These are phyloP conservation scores for Jasminum sambac DNA, from an alignment of 257 asterid genomes.

Conservation along the genomic window DNA sequence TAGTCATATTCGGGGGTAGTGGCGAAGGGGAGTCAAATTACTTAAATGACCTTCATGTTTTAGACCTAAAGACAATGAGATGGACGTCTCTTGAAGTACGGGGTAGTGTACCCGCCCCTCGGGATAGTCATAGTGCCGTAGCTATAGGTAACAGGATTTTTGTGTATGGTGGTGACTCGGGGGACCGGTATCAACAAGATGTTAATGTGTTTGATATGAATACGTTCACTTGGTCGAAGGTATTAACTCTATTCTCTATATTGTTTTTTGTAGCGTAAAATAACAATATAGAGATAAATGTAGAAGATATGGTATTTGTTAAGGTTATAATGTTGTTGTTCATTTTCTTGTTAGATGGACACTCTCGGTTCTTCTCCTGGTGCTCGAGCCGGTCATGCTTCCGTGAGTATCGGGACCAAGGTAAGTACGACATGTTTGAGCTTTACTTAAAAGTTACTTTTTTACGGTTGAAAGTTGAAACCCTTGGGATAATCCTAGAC, in stretches of 20 bases:
- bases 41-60: slow-evolving; percentile 71
- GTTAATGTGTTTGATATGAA: slow-evolving; percentile 73
- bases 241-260: slow-evolving; percentile 19
- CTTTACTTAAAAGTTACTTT: neutral
- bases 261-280: neutral
- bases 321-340: neutral
- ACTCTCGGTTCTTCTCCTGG: slow-evolving; percentile 57
- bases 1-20: slow-evolving; percentile 87
- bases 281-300: neutral
- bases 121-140: slow-evolving; percentile 85
- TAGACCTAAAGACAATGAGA: slow-evolving; percentile 73
- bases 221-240: slow-evolving; percentile 71
- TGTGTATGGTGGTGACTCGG: slow-evolving; percentile 91
- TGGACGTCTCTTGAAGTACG: slow-evolving; percentile 67
- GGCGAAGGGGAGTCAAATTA: slow-evolving; percentile 89
- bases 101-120: slow-evolving; percentile 64
- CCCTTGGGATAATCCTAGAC: neutral
- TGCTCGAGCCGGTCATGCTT: slow-evolving; percentile 92
- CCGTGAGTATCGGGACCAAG: slow-evolving; percentile 80
- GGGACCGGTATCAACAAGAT: slow-evolving; percentile 77
- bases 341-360: slow-evolving; percentile 45
- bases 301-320: neutral
- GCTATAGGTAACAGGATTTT: slow-evolving; percentile 57
- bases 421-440: slow-evolving; percentile 35
- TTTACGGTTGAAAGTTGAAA: neutral